Conservation (phyloP, 495 filamentous ascomycete species). For the Podospora australis region DNA sequence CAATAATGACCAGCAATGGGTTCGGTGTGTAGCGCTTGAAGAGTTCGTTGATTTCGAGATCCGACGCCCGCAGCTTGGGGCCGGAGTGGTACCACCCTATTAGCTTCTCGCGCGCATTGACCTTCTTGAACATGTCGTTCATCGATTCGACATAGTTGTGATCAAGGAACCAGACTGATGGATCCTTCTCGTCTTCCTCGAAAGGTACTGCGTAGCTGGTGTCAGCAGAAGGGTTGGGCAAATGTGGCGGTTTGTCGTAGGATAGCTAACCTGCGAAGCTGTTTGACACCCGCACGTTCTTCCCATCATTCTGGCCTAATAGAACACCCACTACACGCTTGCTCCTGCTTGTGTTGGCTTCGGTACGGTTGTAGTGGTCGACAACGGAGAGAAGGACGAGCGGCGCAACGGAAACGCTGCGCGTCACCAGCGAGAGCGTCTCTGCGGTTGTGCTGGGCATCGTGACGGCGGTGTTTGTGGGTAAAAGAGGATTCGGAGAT, state of each 20-base stretch:
- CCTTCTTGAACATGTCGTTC: conserved; percentile 99
- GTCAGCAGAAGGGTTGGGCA: too few species aligned
- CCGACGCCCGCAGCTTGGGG: conserved; percentile 91
- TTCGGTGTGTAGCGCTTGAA: conserved; percentile 99
- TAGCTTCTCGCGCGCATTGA: conserved; percentile 97
- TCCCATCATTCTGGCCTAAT: conserved; percentile 90
- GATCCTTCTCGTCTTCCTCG: conserved; percentile 97
- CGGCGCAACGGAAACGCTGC: conserved; percentile 93
- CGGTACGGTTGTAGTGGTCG: conserved; percentile 95
- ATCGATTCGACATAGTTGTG: conserved; percentile 99
- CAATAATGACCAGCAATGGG: conserved; percentile 92
- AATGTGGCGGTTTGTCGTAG: background rate
- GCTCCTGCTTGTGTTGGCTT: conserved; percentile 64
- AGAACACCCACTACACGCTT: conserved; percentile 96
- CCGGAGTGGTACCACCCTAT: conserved; percentile 99
- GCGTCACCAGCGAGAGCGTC: conserved; percentile 82
- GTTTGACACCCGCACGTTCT: conserved; percentile 94
- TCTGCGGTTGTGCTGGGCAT: conserved; percentile 96
- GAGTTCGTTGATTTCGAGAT: conserved; percentile 98
- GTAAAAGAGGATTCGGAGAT: background rate
- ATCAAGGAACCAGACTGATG: conserved; percentile 97
- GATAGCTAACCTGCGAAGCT: conserved; percentile 77
- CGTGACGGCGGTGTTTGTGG: conserved; percentile 20
- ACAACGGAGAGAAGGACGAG: conserved; percentile 96
- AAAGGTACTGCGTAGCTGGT: conserved; percentile 67